These are phyloP conservation scores for Lentinula raphanica DNA, from an alignment of 768 basidiomycete species.

Conservation along the genomic window DNA sequence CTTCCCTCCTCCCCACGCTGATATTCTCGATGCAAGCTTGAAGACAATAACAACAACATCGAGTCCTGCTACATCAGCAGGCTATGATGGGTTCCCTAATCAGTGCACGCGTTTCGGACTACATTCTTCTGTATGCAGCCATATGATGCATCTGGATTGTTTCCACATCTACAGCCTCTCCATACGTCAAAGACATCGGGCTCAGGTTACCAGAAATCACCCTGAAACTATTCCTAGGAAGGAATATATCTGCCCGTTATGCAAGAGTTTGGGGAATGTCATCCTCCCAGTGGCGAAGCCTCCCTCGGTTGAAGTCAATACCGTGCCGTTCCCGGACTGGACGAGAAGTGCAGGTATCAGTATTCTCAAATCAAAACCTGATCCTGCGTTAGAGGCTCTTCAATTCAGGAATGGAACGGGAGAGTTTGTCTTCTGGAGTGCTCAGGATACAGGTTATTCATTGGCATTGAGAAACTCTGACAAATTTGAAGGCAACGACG, in stretches of 20 bases:
- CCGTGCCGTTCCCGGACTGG: slow-evolving; percentile 77
- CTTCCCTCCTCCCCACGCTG: slow-evolving; percentile 47
- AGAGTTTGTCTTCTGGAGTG: slow-evolving; percentile 86
- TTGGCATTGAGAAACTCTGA: slow-evolving; percentile 48
- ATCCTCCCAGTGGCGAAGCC: slow-evolving; percentile 76
- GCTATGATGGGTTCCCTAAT: slow-evolving; percentile 71
- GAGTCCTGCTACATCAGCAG: slow-evolving; percentile 26
- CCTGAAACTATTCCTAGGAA: slow-evolving; percentile 91
- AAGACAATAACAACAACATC: slow-evolving; percentile 21
- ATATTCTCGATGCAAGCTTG: slow-evolving; percentile 35
- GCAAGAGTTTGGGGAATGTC: slow-evolving; percentile 94
- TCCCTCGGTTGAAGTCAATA: slow-evolving; percentile 43
- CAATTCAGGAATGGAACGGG: slow-evolving; percentile 79
- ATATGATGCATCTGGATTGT: slow-evolving; percentile 96
- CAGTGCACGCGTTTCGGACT: slow-evolving; percentile 80
- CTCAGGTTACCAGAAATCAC: slow-evolving; percentile 88
- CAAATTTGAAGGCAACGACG: slow-evolving; percentile 48
- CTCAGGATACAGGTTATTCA: slow-evolving; percentile 70
- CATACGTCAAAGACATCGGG: slow-evolving; percentile 79
- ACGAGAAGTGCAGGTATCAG: slow-evolving; percentile 85
- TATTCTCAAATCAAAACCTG: slow-evolving; percentile 79
- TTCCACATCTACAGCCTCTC: slow-evolving; percentile 87
- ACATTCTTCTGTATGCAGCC: slow-evolving; percentile 84
- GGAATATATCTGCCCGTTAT: slow-evolving; percentile 95
- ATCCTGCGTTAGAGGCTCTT: slow-evolving; percentile 62